Base-by-base conservation (phyloP, 2,329 filamentous ascomycete species). In the Cladorrhinum sp. region DNA sequence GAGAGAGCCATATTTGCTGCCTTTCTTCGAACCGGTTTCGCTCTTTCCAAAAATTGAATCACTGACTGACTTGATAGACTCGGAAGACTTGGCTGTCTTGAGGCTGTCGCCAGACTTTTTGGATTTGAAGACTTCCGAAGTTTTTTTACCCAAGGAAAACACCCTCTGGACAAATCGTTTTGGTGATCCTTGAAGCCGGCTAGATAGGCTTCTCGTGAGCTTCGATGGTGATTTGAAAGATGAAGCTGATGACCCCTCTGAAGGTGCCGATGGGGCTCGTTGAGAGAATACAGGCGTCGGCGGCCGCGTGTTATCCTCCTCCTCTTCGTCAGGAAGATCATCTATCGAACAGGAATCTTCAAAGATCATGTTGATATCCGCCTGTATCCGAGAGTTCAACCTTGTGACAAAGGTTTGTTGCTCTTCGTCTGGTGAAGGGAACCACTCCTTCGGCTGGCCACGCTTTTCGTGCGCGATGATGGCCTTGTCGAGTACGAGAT, bases 401-500 rank as follows among this genome's bases (percentile, higher is more conserved):
- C 73, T 73, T 2, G 74, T 70, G 6, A 80, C 65, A 6, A 82
- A 66, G 0, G 62, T 69, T 36, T 75, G 73, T 49, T 73, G 71
- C 60, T 77, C 75, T 12, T 77, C 69, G 33, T 77, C 74, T 7
- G 65, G 68, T 12, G 71, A 69, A 3, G 70, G 55, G 61, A 73
- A 76, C 16, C 66, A 60, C 52, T 75, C 75, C 51, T 67, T 69
- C 21, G 65, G 68, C 21, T 66, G 70, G 8, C 67, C 66, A 16
- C 69, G 70, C 39, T 75, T 74, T 24, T 75, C 64, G 16, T 73
- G 72, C 7, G 78, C 75, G 12, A 78, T 73, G 8, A 82, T 71
- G 4, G 76, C 77, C 64, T 80, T 80, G 68, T 82, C 77, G n/a
- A 82, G 62, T 14, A 84, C 75, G 21, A 82, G 75, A 59, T 84